Evolutionary conservation across 441 rosid genomes (phyloP), one percentile per base, ranked within the genome.

Genomic region (Lepidium campestre): DNA sequence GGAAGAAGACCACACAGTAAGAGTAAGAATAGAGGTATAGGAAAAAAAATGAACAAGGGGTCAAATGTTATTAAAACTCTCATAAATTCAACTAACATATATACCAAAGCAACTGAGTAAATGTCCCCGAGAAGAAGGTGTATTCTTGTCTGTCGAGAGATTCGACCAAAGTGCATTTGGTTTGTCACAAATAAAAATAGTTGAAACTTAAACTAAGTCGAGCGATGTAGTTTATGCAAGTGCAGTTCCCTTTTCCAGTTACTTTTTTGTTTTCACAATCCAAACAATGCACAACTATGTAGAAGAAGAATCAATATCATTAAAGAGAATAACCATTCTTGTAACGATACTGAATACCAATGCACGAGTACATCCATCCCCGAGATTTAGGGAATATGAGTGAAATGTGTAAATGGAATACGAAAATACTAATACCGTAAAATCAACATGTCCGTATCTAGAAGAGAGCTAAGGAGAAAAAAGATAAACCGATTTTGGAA

Each of bases 401-500:
- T 22, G 29, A 37, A 40, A 14, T 55, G 5, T 39, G 42, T 13
- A 29, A 8, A 46, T 18, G 4, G 52, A 46, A 46, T 11, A 46
- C 50, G 20, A 39, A 23, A 19, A 32, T 54, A 57, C 4, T 15
- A 20, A 18, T 44, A 1, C 19, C 4, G 9, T 19, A 61, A 31
- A 44, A 8, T 6, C 27, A 15, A 32, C 13, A 67, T 10, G 12
- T n/a, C 32, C 6, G 32, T 29, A 6, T 29, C 32, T 20, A 44
- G 53, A 67, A 29, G 12, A 55, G 35, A n/a, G 32, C 6, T 9
- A 17, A 35, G 12, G 35, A 37, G 46, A 50, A 15, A 3, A 31
- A 22, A 49, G 40, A 34, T 10, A 37, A 45, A 55, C 71, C 70
- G 78, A 50, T 13, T 70, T 70, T 42, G 25, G 56, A 62, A 64